Base-by-base conservation (phyloP, 139 green algal species). In the Chlamydomonas applanata region DNA sequence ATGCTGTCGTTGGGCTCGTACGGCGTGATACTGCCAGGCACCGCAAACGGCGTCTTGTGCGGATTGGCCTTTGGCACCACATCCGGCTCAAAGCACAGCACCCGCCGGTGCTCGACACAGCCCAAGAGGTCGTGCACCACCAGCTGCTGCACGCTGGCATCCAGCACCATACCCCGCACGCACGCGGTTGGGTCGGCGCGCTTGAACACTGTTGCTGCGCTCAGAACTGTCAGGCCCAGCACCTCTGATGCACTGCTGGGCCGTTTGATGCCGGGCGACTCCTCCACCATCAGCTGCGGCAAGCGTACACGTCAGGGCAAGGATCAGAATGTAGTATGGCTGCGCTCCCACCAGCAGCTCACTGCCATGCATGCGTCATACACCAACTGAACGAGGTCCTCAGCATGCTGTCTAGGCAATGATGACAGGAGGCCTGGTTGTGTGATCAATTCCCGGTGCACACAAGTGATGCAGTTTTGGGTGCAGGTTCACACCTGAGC, bases 71-170 rank as follows among this genome's bases (percentile, higher is more conserved):
- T 66, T 3, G 59, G 24, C 59, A 66, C 24, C 24, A 66, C 59
- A 22, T 66, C 30, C 4, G 59, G 59, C n/a, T 66, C 62, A 69
- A 69, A 69, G 1, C 40, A 54, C 29, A 84, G 73, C 63, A 81
- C 79, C 4, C 69, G 71, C 25, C 79, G 69, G 79, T 85, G 79
- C 74, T 85, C 79, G 2, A 81, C 56, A 72, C 57, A 72, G 33
- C 72, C 40, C 65, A 81, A 71, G 45, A 85, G 60, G 57, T 74
- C 73, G 2, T 59, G 2, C 4, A 73, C 24, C n/a, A 19, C 1
- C 33, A 57, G 29, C 16, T 78, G 52, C 22, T 27, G 3, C 25
- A 78, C 49, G 62, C 16, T 32, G 19, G 20, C 32, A 29, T 27
- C 32, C 46, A 66, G 19, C 32, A 32, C 29, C 62, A 53, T 44